Base-by-base conservation (phyloP, 805 yeast genomes). In the Kazachstania bromeliacearum region DNA sequence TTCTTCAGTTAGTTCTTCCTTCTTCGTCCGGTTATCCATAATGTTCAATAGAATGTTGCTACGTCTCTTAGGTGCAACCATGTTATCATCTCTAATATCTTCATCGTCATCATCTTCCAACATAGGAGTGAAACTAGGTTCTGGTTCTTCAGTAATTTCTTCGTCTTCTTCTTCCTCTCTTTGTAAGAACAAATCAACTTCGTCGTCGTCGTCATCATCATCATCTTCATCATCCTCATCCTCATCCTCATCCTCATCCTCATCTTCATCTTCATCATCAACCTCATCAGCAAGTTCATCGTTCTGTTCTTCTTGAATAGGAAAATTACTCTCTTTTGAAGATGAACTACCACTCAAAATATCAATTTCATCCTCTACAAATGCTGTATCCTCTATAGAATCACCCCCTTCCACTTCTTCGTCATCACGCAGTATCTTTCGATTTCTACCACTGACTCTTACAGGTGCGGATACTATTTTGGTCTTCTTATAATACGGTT, bases 1-100 rank as follows among this genome's bases (percentile, higher is more conserved):
- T 56, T 89, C 96, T 39, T 79, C 95, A 0, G 94, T 78, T 36
- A 83, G 69, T 41, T 71, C 72, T 42, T 71, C 72, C 53, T 75
- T 75, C 41, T 69, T 67, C 9, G 41, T 32, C 10, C 42, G 43
- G 31, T 46, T 46, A 22, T 46, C 50, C 43, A 38, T 36, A 18
- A 45, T 35, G 29, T 39, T 46, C 35, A 39, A 29, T 29, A 41
- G 39, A 51, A 42, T 44, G 43, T 55, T 40, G 39, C 55, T 41
- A 37, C 47, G 32, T 34, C 42, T 29, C 23, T 46, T n/a, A n/a
- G n/a, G n/a, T n/a, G n/a, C n/a, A n/a, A n/a, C n/a, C 53, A 16
- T 15, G 39, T 23, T 46, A 5, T 37, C 47, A 10, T 43, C 53
- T 5, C 43, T 50, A 22, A 40, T 46, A 20, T 34, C 48, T 15